Base-by-base conservation (phyloP, 2,329 filamentous ascomycete species). In the Calonectria hongkongensis region DNA sequence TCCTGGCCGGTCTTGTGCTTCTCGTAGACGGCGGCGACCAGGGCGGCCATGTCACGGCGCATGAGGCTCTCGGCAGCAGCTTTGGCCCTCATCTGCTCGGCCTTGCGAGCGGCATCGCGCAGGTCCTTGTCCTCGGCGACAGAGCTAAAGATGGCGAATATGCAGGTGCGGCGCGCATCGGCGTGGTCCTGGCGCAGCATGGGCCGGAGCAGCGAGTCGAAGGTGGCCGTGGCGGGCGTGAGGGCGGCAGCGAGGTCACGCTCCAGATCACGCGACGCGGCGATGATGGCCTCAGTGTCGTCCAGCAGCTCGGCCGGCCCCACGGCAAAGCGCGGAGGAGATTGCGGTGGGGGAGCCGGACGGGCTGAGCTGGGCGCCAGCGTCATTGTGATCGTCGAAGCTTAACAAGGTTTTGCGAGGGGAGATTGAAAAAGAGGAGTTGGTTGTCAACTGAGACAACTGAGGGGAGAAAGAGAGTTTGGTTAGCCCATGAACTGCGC, bases 241-340 rank as follows among this genome's bases (percentile, higher is more conserved):
- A 80, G 66, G 2, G 66, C 43, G 0, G 65, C 56, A 4, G 68
- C 79, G 54, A 81, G 78, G 10, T 21, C 18, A 62, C 81, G 78
- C 47, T 80, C 68, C 0, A 81, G 73, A 1, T 70, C 51, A 1
- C 41, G 72, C 39, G 78, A 75, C n/a, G 67, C 43, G 16, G 63
- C 30, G 25, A 79, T 75, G 73, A 79, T 73, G 78, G 93, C 88
- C 1, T 66, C 68, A 16, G 75, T 77, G 48, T 74, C 66, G 10
- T 45, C 47, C 50, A 79, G 73, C 10, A 81, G 74, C 15, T 68
- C 45, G 0, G 68, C 65, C 4, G 75, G 74, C 3, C 72, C 56
- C 16, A 68, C 18, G 25, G 70, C 64, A 67, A 81, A 81, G 48
- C 60, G 71, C 1, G 79, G 76, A 0, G 79, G 79, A 13, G 62